A percentile compares a stretch with the other conserved stretches of the same genome.
Evolutionary conservation across 2,329 filamentous ascomycete genomes (phyloP).

Genomic region (Colletotrichum godetiae): DNA sequence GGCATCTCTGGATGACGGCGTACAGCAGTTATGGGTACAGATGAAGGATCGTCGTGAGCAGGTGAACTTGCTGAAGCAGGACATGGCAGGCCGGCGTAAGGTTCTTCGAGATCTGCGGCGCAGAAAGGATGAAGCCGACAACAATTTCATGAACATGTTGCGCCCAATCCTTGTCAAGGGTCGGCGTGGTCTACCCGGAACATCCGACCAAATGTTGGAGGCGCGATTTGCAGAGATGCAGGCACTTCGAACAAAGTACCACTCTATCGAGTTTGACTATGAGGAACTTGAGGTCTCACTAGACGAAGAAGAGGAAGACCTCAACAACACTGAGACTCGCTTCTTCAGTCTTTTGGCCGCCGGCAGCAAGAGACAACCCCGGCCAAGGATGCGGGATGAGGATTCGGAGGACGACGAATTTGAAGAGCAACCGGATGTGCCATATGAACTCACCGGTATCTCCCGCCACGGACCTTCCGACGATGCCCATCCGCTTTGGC

Average conservation of each 20-base stretch:
- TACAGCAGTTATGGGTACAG: conserved; percentile 49
- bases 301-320: conserved; percentile 49
- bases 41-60: conserved; percentile 48
- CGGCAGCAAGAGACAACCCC: conserved; percentile 10
- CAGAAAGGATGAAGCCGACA: conserved; percentile 50
- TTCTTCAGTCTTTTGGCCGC: conserved; percentile 51
- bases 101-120: conserved; percentile 46
- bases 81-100: conserved; percentile 48
- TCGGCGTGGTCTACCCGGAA: conserved; percentile 33
- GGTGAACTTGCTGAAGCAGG: conserved; percentile 42
- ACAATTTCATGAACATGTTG: conserved; percentile 52
- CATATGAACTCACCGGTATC: conserved; percentile 50
- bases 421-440: conserved; percentile 39
- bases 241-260: conserved; percentile 50
- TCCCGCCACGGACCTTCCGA: conserved; percentile 47
- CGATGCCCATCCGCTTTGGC: conserved; percentile 60
- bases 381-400: not conserved
- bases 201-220: conserved; percentile 41
- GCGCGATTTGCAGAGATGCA: conserved; percentile 50
- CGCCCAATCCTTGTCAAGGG: conserved; percentile 49
- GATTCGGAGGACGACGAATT: conserved; percentile 26
- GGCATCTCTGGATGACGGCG: conserved; percentile 38
- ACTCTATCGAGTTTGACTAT: conserved; percentile 49
- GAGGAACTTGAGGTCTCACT: conserved; percentile 49
- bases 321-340: conserved; percentile 49